Conservation (phyloP, 352 stramenopile genomes). For the Saprolegnia diclina region DNA sequence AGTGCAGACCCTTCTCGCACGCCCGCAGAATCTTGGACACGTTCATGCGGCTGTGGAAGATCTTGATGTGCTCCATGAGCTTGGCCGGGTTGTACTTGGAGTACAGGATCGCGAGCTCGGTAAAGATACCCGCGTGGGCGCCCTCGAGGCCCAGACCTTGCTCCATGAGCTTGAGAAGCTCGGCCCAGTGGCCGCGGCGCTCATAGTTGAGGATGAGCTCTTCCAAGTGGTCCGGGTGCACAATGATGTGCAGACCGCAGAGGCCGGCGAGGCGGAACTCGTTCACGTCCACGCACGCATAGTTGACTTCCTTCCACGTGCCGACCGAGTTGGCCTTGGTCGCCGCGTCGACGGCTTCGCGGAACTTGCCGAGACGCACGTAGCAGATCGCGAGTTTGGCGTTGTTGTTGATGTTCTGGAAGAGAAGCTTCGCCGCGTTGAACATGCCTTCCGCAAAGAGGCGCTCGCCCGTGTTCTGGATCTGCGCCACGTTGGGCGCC, state of each 20-base stretch:
- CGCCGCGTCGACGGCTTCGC: slow-evolving; percentile 98
- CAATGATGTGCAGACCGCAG: slow-evolving; percentile 99
- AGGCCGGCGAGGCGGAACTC: slow-evolving; percentile 98
- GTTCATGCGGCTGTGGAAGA: slow-evolving; percentile 99
- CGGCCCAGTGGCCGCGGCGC: slow-evolving; percentile 93
- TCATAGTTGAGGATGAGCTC: slow-evolving; percentile 99
- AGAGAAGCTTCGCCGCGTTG: slow-evolving; percentile 98
- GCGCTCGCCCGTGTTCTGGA: slow-evolving; percentile 97
- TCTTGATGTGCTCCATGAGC: slow-evolving; percentile 99
- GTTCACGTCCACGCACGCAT: slow-evolving; percentile 95
- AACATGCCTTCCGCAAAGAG: slow-evolving; percentile 99
- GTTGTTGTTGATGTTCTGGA: slow-evolving; percentile 99
- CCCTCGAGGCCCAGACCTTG: slow-evolving; percentile 98
- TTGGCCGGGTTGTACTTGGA: slow-evolving; percentile 99
- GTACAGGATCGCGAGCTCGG: slow-evolving; percentile 98
- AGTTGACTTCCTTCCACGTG: slow-evolving; percentile 99
- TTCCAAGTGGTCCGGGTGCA: slow-evolving; percentile 99
- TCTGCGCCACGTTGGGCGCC: slow-evolving; percentile 98
- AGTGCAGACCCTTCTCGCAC: slow-evolving; percentile 98
- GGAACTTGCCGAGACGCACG: slow-evolving; percentile 98
- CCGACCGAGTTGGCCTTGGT: slow-evolving; percentile 99
- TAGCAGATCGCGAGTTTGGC: slow-evolving; percentile 99
- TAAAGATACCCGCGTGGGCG: slow-evolving; percentile 99
- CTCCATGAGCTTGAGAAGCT: slow-evolving; percentile 98
- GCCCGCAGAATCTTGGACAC: slow-evolving; percentile 96